Base-by-base conservation (phyloP, 106 monocot species). In the Chionographis japonica region DNA sequence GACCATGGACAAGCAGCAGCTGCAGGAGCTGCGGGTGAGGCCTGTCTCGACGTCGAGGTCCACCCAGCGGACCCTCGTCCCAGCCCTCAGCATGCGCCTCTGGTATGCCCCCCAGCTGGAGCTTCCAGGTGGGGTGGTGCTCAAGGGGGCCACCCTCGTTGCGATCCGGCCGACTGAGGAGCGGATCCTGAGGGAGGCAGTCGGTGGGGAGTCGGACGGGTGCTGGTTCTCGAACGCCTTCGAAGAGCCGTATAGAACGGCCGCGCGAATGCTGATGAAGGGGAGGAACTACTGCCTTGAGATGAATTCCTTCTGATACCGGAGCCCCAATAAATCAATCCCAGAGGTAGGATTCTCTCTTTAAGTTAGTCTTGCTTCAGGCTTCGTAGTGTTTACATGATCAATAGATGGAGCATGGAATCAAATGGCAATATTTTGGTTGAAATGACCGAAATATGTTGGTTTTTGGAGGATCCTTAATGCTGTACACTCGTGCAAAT, bases 261-360 rank as follows among this genome's bases (percentile, higher is more conserved):
- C 95, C 2, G 91, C 56, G 0, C 79, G 60, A 63, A 64, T 86
- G 76, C 81, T 95, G 15, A 59, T 89, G 64, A 88, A 81, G 71
- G 71, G 86, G 73, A 81, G 79, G 60, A 79, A 72, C 17, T 86
- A 91, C 63, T 75, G 77, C 37, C 79, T 95, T 46, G 91, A 95
- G 77, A 95, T 95, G 95, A 95, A 95, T 82, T 88, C 91, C 16
- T 95, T 95, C 71, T 95, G 84, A 93, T 27, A 27, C 27, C 27
- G 1, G 27, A 27, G 27, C 27, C 27, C 27, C 27, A 27, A 27
- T 27, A 27, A 27, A 27, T 27, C 27, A 27, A 27, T 27, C 27
- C 27, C 1, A 27, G 27, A 27, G 27, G 27, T 27, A 27, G 27
- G 27, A 27, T 27, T 27, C 1, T 27, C 27, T 27, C 1, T 27